phyloP scores from a whole-genome alignment of 768 basidiomycete species.

The Termitomyces titanicus region DNA sequence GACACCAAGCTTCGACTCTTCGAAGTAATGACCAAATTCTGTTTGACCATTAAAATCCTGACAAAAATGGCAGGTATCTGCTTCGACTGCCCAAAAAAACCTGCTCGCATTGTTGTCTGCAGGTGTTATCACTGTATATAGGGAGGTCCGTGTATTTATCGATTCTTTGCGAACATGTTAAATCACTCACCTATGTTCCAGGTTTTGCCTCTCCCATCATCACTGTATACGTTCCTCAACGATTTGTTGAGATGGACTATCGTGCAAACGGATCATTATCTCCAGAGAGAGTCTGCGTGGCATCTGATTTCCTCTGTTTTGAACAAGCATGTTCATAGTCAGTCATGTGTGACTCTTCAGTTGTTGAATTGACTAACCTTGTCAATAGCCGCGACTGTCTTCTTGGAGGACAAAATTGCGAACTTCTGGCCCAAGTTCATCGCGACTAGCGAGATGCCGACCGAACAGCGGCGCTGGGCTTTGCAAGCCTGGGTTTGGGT shows the following conservation, averaged over 20 bases:
- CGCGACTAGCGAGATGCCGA: constrained; percentile 22
- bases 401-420: constrained; percentile 39
- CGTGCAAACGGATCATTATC: constrained; percentile 35
- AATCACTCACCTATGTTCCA: constrained; percentile 25
- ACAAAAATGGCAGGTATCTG: constrained; percentile 31
- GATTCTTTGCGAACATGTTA: neutral
- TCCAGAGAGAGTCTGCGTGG: constrained; percentile 54
- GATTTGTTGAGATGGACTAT: constrained; percentile 61
- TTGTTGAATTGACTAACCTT: neutral
- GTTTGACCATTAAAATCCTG: constrained; percentile 4
- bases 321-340: constrained; percentile 77
- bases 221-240: constrained; percentile 49
- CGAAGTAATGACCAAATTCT: constrained; percentile 31
- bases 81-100: constrained; percentile 52
- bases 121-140: constrained; percentile 57
- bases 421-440: constrained; percentile 51
- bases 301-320: constrained; percentile 63
- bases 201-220: constrained; percentile 49
- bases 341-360: constrained; percentile 12
- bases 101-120: constrained; percentile 66
- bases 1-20: constrained; percentile 45
- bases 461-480: constrained; percentile 43
- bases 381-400: constrained; percentile 40
- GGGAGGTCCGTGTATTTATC: constrained; percentile 50
- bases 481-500: constrained; percentile 73